Evolutionary conservation across 805 yeast species (phyloP).

Genomic region (Hanseniaspora pseudoguilliermondii): DNA sequence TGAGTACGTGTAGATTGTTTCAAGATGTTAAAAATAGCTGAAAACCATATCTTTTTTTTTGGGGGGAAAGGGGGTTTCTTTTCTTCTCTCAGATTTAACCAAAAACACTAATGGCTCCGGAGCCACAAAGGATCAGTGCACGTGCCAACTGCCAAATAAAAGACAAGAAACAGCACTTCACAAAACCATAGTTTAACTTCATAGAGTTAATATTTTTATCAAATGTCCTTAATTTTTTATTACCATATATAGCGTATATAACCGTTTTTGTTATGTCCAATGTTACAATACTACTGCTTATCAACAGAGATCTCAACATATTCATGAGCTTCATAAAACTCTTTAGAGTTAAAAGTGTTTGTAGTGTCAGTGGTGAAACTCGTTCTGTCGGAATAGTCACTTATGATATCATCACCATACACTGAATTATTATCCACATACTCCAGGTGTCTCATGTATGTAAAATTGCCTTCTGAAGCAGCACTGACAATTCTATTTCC

Average conservation of each 20-base stretch:
- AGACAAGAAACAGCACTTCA: too few relatives aligned
- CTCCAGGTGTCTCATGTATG: neutral
- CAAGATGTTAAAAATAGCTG: too few relatives aligned
- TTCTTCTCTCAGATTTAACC: too few relatives aligned
- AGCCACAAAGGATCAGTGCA: too few relatives aligned
- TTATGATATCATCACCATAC: neutral
- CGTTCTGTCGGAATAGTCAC: neutral
- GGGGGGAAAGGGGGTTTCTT: too few relatives aligned
- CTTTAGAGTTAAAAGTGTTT: neutral
- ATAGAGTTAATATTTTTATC: neutral
- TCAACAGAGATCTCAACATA: neutral
- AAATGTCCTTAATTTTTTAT: neutral
- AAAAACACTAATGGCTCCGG: too few relatives aligned
- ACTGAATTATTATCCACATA: neutral
- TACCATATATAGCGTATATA: neutral
- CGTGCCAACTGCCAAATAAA: too few relatives aligned
- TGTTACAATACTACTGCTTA: neutral
- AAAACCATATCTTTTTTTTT: too few relatives aligned
- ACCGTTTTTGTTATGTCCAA: neutral
- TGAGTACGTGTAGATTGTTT: too few relatives aligned
- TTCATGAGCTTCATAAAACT: constrained; percentile 4
- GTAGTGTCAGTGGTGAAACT: neutral
- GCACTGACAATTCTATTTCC: neutral
- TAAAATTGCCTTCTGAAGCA: neutral
- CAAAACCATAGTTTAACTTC: too few relatives aligned